Percentiles rank a stretch among this genome's conserved stretches.
phyloP scores from a whole-genome alignment of 768 basidiomycete genomes.

The Pleurotus eryngii region DNA sequence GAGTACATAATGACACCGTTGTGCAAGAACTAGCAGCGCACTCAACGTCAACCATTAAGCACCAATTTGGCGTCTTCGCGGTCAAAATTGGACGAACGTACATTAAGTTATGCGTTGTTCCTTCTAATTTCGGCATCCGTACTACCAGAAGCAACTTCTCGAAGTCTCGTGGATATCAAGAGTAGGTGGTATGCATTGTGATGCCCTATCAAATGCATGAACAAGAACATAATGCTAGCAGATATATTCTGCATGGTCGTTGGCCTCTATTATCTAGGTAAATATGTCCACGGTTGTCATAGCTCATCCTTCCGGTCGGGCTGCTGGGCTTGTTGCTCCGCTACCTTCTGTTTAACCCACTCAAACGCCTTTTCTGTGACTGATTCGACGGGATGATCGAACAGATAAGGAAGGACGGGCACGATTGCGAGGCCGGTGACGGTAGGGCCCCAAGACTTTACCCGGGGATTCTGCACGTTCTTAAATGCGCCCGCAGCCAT shows the following conservation, averaged over 20 bases:
- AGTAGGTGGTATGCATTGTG: too few relatives aligned
- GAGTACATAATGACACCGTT: background rate
- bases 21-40: too few relatives aligned
- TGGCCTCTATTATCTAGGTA: background rate
- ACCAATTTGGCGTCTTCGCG: too few relatives aligned
- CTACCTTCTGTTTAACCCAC: constrained; percentile 59
- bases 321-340: constrained; percentile 33
- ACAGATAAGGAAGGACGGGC: constrained; percentile 71
- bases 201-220: too few relatives aligned
- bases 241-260: too few relatives aligned
- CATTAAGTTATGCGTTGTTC: too few relatives aligned
- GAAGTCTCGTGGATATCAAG: too few relatives aligned
- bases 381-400: constrained; percentile 76
- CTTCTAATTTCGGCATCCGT: too few relatives aligned
- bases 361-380: constrained; percentile 66
- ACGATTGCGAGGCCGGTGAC: constrained; percentile 70
- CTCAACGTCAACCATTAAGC: too few relatives aligned
- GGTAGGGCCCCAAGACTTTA: constrained; percentile 77
- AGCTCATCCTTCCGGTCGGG: constrained; percentile 23
- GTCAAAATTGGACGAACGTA: too few relatives aligned
- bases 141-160: too few relatives aligned
- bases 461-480: constrained; percentile 50
- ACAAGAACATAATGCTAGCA: too few relatives aligned
- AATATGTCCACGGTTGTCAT: constrained; percentile 16
- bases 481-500: constrained; percentile 68